phyloP scores from a whole-genome alignment of 2,329 filamentous ascomycete genomes.

The Pseudocercospora cruenta region DNA sequence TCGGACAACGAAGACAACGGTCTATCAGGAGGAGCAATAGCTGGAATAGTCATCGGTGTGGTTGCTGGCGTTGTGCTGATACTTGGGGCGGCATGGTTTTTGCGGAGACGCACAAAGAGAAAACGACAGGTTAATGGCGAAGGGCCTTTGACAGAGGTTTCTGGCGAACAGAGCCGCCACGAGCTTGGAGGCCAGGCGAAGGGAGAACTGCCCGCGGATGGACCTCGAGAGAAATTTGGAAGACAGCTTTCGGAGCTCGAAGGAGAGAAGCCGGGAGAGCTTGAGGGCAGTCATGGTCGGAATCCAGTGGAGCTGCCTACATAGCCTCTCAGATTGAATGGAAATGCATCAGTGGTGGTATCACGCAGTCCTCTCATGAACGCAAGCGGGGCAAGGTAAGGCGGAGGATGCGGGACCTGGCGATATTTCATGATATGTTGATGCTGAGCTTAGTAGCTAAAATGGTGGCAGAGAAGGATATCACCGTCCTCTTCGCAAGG shows the following conservation, averaged over 20 bases:
- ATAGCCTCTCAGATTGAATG: not conserved
- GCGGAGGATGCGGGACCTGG: too few relatives aligned
- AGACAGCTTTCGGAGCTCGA: not conserved
- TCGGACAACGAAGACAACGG: not conserved
- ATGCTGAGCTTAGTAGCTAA: too few relatives aligned
- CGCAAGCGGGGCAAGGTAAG: too few relatives aligned
- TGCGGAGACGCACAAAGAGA: not conserved
- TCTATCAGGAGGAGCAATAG: conserved; percentile 14
- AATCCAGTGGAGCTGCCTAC: not conserved
- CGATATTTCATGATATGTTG: too few relatives aligned
- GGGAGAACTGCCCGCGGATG: not conserved
- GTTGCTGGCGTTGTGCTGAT: not conserved
- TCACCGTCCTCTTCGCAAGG: not conserved
- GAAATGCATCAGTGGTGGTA: not conserved
- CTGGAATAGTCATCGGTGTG: conserved; percentile 9
- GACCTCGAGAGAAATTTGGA: not conserved
- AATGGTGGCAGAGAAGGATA: too few relatives aligned
- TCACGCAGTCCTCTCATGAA: too few relatives aligned
- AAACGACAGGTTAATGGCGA: not conserved
- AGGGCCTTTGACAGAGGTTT: not conserved
- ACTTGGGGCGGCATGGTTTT: not conserved
- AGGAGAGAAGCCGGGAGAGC: not conserved
- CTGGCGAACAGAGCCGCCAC: not conserved
- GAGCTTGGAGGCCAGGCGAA: not conserved
- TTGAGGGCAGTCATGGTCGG: not conserved